Conservation (phyloP, 2,329 filamentous ascomycete species). For the Phialophora tarda region DNA sequence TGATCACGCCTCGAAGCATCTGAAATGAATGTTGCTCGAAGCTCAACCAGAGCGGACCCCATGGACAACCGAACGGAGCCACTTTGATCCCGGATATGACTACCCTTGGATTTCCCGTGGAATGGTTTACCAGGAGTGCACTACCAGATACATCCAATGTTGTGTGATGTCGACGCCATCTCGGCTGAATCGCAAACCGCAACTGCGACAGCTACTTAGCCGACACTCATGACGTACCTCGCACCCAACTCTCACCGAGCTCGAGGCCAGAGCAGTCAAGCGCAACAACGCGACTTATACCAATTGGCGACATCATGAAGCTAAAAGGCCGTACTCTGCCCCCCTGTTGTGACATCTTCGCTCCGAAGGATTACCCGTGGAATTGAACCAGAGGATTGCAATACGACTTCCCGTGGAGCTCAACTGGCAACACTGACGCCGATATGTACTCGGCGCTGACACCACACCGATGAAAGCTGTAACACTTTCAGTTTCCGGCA, state of each 20-base stretch:
- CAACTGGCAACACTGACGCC: not conserved
- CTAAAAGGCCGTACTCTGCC: not conserved
- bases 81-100: not conserved
- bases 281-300: not conserved
- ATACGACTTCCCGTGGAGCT: not conserved
- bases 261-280: not conserved
- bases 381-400: not conserved
- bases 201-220: not conserved
- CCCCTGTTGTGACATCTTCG: not conserved
- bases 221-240: not conserved
- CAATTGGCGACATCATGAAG: not conserved
- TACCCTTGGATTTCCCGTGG: not conserved
- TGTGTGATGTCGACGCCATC: not conserved
- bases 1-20: slow-evolving; percentile 2
- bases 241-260: not conserved
- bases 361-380: not conserved
- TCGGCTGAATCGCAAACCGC: not conserved
- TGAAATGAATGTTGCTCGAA: slow-evolving; percentile 16
- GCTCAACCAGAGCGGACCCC: not conserved
- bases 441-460: not conserved
- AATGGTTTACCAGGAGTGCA: slow-evolving; percentile 3
- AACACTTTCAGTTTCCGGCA: not conserved
- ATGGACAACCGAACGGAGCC: not conserved
- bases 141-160: slow-evolving; percentile 9
- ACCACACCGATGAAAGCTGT: not conserved